Evolutionary conservation across 1,284 basidiomycete species (phyloP).

Genomic region (Pseudozyma hubeiensis): DNA sequence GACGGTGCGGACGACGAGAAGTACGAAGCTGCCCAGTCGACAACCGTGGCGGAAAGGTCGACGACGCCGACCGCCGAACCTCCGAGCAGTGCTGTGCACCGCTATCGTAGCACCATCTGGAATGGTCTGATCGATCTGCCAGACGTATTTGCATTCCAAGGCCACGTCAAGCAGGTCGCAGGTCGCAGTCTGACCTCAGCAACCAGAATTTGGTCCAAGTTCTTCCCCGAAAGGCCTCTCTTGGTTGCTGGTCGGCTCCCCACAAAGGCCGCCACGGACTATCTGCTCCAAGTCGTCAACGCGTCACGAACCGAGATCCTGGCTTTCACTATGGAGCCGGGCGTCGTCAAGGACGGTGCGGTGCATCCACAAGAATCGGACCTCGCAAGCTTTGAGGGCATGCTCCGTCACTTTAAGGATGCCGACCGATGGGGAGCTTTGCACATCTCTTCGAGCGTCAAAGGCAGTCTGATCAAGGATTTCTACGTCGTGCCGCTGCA

Average conservation of each 20-base stretch:
- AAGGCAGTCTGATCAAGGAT: conserved; percentile 61
- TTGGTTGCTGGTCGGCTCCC: conserved; percentile 65
- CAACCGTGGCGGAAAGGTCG: conserved; percentile 9
- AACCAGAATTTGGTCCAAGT: conserved; percentile 37
- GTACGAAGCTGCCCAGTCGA: background rate
- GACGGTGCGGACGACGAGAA: conserved; percentile 24
- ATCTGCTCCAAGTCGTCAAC: conserved; percentile 58
- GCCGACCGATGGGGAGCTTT: conserved; percentile 63
- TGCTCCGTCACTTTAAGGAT: conserved; percentile 36
- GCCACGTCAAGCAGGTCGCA: conserved; percentile 59
- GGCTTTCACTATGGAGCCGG: conserved; percentile 54
- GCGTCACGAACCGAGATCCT: conserved; percentile 61
- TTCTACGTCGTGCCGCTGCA: conserved; percentile 64
- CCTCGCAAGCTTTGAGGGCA: conserved; percentile 28
- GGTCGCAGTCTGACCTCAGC: conserved; percentile 30
- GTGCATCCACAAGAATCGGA: conserved; percentile 19
- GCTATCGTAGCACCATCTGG: conserved; percentile 52
- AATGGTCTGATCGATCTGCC: conserved; percentile 66
- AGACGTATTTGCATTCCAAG: conserved; percentile 60
- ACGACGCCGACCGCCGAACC: conserved; percentile 44
- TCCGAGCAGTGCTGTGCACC: conserved; percentile 24
- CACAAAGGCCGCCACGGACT: conserved; percentile 55
- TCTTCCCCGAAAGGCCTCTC: conserved; percentile 52
- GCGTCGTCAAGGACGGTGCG: conserved; percentile 24
- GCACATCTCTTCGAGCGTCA: conserved; percentile 48